These are phyloP conservation scores for Trichocomaceae sp. DNA, from an alignment of 2,329 filamentous ascomycete species.

Conservation along the genomic window DNA sequence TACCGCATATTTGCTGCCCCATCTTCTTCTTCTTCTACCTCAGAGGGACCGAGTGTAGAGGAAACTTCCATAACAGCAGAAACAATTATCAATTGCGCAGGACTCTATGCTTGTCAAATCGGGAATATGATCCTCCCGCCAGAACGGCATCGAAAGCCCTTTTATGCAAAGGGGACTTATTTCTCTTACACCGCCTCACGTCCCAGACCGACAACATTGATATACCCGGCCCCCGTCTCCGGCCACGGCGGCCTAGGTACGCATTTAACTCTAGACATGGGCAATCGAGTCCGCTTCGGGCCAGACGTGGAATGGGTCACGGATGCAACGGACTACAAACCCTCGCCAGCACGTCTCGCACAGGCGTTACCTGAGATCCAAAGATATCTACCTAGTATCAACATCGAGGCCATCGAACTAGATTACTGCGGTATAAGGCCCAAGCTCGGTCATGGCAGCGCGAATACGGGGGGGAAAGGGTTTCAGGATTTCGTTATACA, in stretches of 20 bases:
- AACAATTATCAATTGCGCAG: conserved; percentile 77
- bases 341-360: conserved; percentile 56
- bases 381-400: conserved; percentile 69
- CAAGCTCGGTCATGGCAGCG: conserved; percentile 63
- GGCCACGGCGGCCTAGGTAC: conserved; percentile 86
- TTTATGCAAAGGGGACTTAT: conserved; percentile 92
- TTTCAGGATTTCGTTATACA: conserved; percentile 81
- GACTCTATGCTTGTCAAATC: conserved; percentile 66
- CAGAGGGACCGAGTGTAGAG: conserved; percentile 30
- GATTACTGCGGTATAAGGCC: conserved; percentile 92
- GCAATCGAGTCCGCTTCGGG: conserved; percentile 78
- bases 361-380: conserved; percentile 68
- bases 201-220: conserved; percentile 63
- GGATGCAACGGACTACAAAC: conserved; percentile 60
- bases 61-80: conserved; percentile 59
- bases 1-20: conserved; percentile 58
- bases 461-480: conserved; percentile 48
- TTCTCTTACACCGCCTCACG: conserved; percentile 68
- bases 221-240: conserved; percentile 81
- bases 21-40: neutral
- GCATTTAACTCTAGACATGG: conserved; percentile 85
- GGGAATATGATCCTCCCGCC: conserved; percentile 69
- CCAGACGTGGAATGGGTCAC: conserved; percentile 94
- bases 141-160: conserved; percentile 53
- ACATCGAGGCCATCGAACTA: conserved; percentile 58